Evolutionary conservation across 768 basidiomycete genomes (phyloP).

Genomic region (Russula dissimulans): DNA sequence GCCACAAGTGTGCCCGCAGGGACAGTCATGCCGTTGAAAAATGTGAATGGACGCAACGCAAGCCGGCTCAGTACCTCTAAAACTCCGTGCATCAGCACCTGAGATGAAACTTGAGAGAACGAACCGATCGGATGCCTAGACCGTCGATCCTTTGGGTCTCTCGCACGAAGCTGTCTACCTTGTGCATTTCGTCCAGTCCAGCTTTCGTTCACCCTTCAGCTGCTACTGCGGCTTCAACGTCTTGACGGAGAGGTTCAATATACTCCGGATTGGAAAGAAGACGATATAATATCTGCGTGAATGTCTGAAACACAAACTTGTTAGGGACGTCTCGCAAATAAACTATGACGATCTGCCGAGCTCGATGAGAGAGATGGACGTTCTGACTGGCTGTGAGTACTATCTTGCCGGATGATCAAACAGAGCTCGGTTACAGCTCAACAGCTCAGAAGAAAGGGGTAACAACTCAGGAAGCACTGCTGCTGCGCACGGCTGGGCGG

Average conservation of each 20-base stretch:
- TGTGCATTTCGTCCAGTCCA: conserved; percentile 25
- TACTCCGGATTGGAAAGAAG: conserved; percentile 25
- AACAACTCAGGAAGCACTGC: no score
- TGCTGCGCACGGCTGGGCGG: no score
- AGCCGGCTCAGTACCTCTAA: conserved; percentile 24
- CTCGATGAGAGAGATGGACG: no score
- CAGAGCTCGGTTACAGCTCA: no score
- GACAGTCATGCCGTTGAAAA: conserved; percentile 36
- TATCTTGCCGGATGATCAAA: no score
- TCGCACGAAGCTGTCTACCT: conserved; percentile 30
- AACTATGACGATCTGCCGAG: no score
- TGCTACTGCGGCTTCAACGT: conserved; percentile 24
- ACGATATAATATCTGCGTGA: conserved; percentile 24
- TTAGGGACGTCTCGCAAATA: neutral
- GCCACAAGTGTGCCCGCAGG: conserved; percentile 32
- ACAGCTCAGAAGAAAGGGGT: no score
- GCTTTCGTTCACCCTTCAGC: conserved; percentile 28
- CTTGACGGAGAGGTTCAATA: conserved; percentile 25
- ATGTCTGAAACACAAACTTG: conserved; percentile 10
- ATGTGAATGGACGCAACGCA: conserved; percentile 32
- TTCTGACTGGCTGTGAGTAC: no score
- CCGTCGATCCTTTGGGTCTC: conserved; percentile 27
- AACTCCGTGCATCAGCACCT: neutral
- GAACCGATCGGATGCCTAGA: conserved; percentile 17
- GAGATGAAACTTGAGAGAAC: neutral